Percentiles rank a stretch among this genome's conserved stretches.
These are phyloP conservation scores for Alternaria sp. DNA, from an alignment of 2,329 filamentous ascomycete genomes.

Conservation along the genomic window DNA sequence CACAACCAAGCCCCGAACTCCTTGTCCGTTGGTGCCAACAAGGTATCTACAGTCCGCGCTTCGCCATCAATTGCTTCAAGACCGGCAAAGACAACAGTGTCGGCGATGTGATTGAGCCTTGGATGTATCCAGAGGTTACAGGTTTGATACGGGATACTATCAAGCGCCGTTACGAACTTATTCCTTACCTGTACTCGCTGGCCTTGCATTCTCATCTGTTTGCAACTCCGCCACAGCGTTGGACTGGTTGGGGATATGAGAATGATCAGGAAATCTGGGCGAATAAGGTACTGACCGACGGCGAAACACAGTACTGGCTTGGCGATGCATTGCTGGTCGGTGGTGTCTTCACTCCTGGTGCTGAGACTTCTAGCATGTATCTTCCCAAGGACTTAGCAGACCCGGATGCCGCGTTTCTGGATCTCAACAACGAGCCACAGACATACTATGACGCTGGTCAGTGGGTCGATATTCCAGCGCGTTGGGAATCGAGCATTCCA, in stretches of 20 bases:
- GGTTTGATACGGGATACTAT: constrained; percentile 71
- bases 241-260: constrained; percentile 79
- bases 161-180: constrained; percentile 74
- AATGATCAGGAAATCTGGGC: constrained; percentile 71
- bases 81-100: constrained; percentile 72
- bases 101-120: constrained; percentile 79
- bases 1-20: constrained; percentile 74
- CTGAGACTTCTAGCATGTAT: constrained; percentile 66
- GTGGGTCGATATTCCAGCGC: constrained; percentile 61
- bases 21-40: constrained; percentile 78
- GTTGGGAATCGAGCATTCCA: constrained; percentile 65
- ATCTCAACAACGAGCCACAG: constrained; percentile 70
- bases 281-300: constrained; percentile 64
- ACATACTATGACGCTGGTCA: constrained; percentile 64
- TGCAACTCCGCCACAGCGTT: constrained; percentile 72
- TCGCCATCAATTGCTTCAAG: constrained; percentile 83
- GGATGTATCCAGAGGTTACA: constrained; percentile 77
- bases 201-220: constrained; percentile 68
- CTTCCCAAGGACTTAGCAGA: constrained; percentile 60
- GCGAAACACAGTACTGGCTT: constrained; percentile 78
- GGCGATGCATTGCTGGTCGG: constrained; percentile 72
- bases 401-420: constrained; percentile 66
- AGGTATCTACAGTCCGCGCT: constrained; percentile 73
- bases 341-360: constrained; percentile 71
- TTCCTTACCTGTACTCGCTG: constrained; percentile 76